Base-by-base conservation (phyloP, 352 stramenopile species). In the Phytophthora pini region DNA sequence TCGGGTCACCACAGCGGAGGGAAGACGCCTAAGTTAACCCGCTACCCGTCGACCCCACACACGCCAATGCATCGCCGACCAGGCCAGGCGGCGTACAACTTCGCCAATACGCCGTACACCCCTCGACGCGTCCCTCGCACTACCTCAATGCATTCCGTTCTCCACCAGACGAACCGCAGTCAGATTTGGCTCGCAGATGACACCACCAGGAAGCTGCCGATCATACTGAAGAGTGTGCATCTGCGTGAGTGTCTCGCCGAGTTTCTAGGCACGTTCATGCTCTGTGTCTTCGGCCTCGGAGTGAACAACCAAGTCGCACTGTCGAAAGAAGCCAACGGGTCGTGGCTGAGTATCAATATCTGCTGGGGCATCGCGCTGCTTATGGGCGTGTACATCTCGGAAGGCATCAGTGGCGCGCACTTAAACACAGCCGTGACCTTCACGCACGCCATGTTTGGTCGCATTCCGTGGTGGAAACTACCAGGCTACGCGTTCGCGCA, bases 321-420 rank as follows among this genome's bases (percentile, higher is more conserved):
- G 1, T 85, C 77, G 27, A 53, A 70, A 0, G 73, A 68, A 27
- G 56, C 50, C 22, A 82, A 82, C 48, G 82, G 82, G 39, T 82
- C 76, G 49, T 88, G 79, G 69, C 67, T 85, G 13, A 88, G 80
- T 61, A 85, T 88, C 64, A 88, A 79, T 44, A 72, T 90, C 17
- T 84, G 67, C 61, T 91, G 82, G 80, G 82, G 83, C 11, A 70
- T 92, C 32, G 83, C 59, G 7, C 51, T 92, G n/a, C 78, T 74
- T 26, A 74, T 90, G 22, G 78, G 72, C 22, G 72, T 90, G 17
- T 79, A 87, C 64, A 53, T 60, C 29, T 66, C 70, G 0, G 77
- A 77, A 40, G 70, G 72, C 44, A 64, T 85, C 17, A 87, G 76
- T 44, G 74, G 78, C 31, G 78, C 76, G 4, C 80, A 89, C 59